These are phyloP conservation scores for Citropsis articulata DNA, from an alignment of 345 rosid species.

Conservation along the genomic window DNA sequence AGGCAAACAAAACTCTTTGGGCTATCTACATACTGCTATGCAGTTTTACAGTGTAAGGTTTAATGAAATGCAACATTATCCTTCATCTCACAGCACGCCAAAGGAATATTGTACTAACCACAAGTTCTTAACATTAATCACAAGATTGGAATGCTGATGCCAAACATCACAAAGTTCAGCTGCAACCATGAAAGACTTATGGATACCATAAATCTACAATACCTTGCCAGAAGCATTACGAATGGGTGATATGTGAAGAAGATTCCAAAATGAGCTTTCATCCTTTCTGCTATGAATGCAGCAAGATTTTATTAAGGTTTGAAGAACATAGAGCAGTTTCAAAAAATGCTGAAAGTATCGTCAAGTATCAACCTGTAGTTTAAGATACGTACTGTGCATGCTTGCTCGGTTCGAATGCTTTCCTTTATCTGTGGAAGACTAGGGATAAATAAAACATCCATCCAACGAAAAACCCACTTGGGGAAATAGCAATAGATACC, in stretches of 20 bases:
- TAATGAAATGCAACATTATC: background rate
- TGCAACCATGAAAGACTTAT: constrained; percentile 4
- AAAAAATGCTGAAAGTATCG: constrained; percentile 19
- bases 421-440: constrained; percentile 56
- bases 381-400: constrained; percentile 92
- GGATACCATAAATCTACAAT: constrained; percentile 16
- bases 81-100: background rate
- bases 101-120: background rate
- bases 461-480: constrained; percentile 10
- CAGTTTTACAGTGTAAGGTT: background rate
- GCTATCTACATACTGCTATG: background rate
- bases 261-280: constrained; percentile 77
- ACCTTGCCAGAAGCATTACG: constrained; percentile 98
- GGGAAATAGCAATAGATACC: constrained; percentile 34
- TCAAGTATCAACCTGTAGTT: constrained; percentile 84
- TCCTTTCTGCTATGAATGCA: constrained; percentile 63
- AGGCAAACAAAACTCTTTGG: background rate
- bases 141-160: background rate
- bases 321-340: background rate
- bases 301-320: constrained; percentile 11
- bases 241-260: constrained; percentile 87
- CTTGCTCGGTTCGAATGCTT: constrained; percentile 56
- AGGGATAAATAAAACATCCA: constrained; percentile 10
- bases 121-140: constrained; percentile 4
- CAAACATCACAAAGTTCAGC: background rate